Base-by-base conservation (phyloP, 305 asterid species). In the Withania somnifera region DNA sequence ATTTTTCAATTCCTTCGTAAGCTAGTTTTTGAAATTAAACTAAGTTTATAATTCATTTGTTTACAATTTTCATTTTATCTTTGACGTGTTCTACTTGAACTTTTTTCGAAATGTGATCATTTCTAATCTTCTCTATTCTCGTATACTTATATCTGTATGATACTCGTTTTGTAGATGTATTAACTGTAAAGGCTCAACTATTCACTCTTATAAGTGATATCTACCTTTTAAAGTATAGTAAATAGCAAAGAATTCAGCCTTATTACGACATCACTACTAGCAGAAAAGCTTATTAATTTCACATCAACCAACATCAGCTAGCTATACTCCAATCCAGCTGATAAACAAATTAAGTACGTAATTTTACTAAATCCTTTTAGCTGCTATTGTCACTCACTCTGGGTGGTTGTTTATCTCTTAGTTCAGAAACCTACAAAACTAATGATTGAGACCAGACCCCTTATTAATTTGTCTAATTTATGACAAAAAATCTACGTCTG, bases 321-420 rank as follows among this genome's bases (percentile, higher is more conserved):
- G 40, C 5, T 38, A 45, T 14, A 11, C 6, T 42, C 10, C 11
- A 8, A 42, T 71, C 57, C 57, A 71, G 54, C 79, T 24, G 79
- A 73, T 73, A 14, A 73, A 73, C 60, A 73, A 73, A 47, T 73
- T 58, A 45, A 73, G 60, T 32, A 73, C 79, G 79, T 47, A 73
- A 47, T 42, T 45, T 0, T 71, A 3, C 36, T 63, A 56, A 3
- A 19, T 17, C n/a, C n/a, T n/a, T 47, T 45, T 22, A 22, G 40
- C 58, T 45, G 14, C 24, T 75, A 13, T 6, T 13, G 78, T 71
- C 78, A 11, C 56, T 69, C 17, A 40, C 56, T 20, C 20, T 45
- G 7, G 38, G n/a, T n/a, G n/a, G n/a, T n/a, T n/a, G n/a, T n/a
- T 71, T 42, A 71, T 71, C 13, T 69, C 36, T 22, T 56, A 71